Conservation (phyloP, 345 rosid genomes). For the Cardamine chenopodiifolia region DNA sequence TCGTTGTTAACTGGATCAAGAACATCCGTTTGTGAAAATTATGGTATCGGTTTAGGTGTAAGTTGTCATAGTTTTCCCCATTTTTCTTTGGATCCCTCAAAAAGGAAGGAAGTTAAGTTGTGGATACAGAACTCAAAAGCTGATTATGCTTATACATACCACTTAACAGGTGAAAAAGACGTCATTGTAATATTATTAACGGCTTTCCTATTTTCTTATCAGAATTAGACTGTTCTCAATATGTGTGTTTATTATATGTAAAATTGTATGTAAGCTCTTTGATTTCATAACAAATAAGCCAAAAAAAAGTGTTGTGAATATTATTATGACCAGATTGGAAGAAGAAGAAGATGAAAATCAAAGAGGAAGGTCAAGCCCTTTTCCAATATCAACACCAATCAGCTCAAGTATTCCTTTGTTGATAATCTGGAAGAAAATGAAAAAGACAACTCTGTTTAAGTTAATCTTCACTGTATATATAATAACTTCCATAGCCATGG, state of each 20-base stretch:
- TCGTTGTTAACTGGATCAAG: constrained; percentile 22
- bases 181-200: constrained; percentile 35
- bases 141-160: constrained; percentile 33
- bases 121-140: constrained; percentile 32
- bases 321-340: background rate
- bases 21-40: constrained; percentile 30
- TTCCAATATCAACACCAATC: constrained; percentile 81
- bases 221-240: constrained; percentile 8
- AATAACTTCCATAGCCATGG: background rate
- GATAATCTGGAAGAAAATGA: constrained; percentile 55
- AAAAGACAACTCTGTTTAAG: background rate
- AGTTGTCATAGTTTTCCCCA: background rate
- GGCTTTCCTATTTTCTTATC: constrained; percentile 8
- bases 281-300: background rate
- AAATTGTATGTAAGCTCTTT: background rate
- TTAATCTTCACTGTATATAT: background rate
- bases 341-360: constrained; percentile 39
- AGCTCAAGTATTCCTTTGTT: constrained; percentile 72
- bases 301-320: background rate
- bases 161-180: constrained; percentile 17
- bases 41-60: constrained; percentile 20
- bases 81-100: constrained; percentile 8
- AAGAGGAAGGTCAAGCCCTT: constrained; percentile 85
- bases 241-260: background rate
- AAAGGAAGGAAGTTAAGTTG: constrained; percentile 30